These are phyloP conservation scores for Skeletonema menzelii DNA, from an alignment of 108 stramenopile species.

Conservation along the genomic window DNA sequence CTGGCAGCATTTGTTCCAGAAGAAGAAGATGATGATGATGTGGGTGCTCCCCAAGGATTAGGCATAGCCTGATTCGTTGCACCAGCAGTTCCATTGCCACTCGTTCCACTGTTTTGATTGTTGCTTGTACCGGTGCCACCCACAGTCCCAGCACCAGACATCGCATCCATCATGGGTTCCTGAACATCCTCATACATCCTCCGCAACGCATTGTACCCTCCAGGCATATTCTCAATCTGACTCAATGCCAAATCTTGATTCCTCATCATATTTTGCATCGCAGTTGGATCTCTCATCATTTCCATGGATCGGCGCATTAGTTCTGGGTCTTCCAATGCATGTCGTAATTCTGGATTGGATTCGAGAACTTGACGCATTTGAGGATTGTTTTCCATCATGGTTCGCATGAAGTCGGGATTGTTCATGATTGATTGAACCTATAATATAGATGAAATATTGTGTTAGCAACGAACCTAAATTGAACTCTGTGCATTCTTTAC, in stretches of 20 bases:
- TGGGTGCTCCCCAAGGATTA: conserved; percentile 81
- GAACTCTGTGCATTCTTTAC: neutral
- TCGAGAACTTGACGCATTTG: conserved; percentile 90
- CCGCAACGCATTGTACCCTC: conserved; percentile 89
- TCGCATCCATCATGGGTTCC: conserved; percentile 95
- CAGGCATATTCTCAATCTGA: conserved; percentile 93
- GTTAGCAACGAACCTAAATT: neutral
- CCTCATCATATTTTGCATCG: conserved; percentile 86
- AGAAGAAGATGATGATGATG: conserved; percentile 11
- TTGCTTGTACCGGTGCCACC: neutral
- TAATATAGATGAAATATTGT: neutral
- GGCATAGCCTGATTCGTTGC: conserved; percentile 89
- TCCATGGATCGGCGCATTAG: conserved; percentile 88
- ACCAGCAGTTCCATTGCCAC: conserved; percentile 57
- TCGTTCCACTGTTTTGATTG: conserved; percentile 17
- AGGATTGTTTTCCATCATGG: conserved; percentile 90
- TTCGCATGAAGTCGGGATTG: conserved; percentile 89
- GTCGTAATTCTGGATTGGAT: conserved; percentile 87
- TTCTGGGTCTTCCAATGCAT: conserved; percentile 88
- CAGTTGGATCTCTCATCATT: conserved; percentile 92
- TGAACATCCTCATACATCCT: conserved; percentile 95
- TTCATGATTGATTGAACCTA: conserved; percentile 73
- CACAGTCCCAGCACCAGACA: conserved; percentile 7
- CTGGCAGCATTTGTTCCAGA: neutral
- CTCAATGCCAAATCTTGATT: conserved; percentile 95